Base-by-base conservation (phyloP, 2,329 filamentous ascomycete species). In the Pseudogymnoascus sp. region DNA sequence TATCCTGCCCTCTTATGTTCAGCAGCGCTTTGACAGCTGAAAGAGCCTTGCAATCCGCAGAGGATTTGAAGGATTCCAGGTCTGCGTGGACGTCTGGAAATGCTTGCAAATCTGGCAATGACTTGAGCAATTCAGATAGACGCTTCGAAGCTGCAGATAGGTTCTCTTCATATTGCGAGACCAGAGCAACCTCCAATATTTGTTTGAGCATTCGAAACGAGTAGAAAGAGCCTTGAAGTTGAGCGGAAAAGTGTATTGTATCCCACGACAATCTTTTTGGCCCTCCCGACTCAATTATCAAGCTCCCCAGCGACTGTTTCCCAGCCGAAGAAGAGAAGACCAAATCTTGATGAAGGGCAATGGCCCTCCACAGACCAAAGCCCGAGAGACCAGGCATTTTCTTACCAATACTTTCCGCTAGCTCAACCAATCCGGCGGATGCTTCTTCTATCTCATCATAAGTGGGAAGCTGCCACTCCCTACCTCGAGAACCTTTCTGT, bases 191-290 rank as follows among this genome's bases (percentile, higher is more conserved):
- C n/a, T n/a, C 56, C 16, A 66, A 49, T 5, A 73, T 67, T 46
- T 74, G 72, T 43, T 69, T 69, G 7, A 74, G 64, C 14, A 74
- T 71, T 25, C 72, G 69, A 53, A 73, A 70, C 7, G 72, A 73
- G 63, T 74, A 73, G 37, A 67, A 69, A 2, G 70, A 72, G 14
- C 68, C 70, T 61, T 74, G 69, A 16, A 73, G 62, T 59, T 73
- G 71, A 49, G 71, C 69, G 12, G 68, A 65, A 25, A 71, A 68
- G 25, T 75, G 73, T 28, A 75, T 63, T 7, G 67, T 60, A 40
- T 74, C 71, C 73, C 73, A 75, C n/a, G 62, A 66, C 28, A 70
- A 66, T 23, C 63, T 61, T 66, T 61, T 9, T 46, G 53, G 16
- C 5, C 43, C 37, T 46, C 43, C 31, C 16, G 36, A 16, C 36